Percentiles rank a stretch among this genome's conserved stretches.
Evolutionary conservation across 768 basidiomycete species (phyloP).

Genomic region (Rhodosporidiobolus odoratus): DNA sequence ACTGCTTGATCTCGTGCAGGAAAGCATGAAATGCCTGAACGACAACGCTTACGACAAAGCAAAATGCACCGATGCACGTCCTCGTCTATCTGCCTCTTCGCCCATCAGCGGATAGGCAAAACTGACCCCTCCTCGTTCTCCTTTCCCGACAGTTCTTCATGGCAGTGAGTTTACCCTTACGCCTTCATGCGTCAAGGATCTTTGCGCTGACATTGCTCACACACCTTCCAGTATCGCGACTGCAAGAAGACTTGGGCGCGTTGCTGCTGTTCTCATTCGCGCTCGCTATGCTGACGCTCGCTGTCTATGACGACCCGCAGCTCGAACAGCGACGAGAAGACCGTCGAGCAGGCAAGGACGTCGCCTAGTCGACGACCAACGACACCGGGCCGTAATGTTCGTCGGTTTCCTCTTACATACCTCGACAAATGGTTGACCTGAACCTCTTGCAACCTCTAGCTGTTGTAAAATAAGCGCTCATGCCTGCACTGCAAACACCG

Average conservation of each 20-base stretch:
- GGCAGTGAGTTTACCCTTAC: conserved; percentile 2
- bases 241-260: conserved; percentile 33
- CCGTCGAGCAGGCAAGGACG: conserved; percentile 23
- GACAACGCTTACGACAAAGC: conserved; percentile 28
- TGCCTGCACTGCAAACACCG: no score
- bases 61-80: conserved; percentile 24
- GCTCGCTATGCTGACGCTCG: not conserved
- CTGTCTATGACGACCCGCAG: not conserved
- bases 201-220: not conserved
- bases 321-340: conserved; percentile 31
- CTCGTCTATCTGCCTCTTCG: no score
- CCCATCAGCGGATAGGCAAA: fast-evolving
- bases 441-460: no score
- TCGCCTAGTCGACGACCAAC: not conserved
- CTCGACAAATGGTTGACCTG: not conserved
- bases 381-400: not conserved
- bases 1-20: conserved; percentile 10
- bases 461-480: no score
- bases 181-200: no score
- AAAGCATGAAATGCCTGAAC: conserved; percentile 32
- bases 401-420: not conserved
- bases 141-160: conserved; percentile 24
- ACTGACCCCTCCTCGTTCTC: not conserved
- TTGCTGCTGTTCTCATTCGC: not conserved
- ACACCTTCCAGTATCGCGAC: conserved; percentile 23